Conservation (phyloP, 2,329 filamentous ascomycete genomes). For the Colletotrichum siamense region DNA sequence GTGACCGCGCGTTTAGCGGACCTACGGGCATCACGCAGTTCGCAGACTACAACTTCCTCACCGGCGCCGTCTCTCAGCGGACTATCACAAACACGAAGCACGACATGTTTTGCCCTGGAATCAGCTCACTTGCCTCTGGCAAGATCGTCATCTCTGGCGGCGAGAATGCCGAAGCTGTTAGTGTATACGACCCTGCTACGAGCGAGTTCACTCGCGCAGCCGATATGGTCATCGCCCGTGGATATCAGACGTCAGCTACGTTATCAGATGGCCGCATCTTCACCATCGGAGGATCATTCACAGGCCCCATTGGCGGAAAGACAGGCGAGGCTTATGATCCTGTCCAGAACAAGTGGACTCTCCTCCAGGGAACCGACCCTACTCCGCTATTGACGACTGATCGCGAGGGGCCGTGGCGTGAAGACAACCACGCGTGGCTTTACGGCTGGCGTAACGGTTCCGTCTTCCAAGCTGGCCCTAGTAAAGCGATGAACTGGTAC, state of each 20-base stretch:
- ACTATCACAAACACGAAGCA: conserved; percentile 47
- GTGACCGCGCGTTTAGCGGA: conserved; percentile 27
- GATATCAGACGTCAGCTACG: conserved; percentile 58
- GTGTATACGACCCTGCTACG: conserved; percentile 47
- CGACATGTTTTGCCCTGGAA: conserved; percentile 65
- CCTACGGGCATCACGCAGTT: conserved; percentile 23
- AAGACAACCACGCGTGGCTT: conserved; percentile 38
- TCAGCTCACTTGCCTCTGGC: conserved; percentile 53
- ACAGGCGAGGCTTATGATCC: conserved; percentile 61
- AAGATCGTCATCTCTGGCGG: conserved; percentile 60
- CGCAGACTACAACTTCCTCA: conserved; percentile 26
- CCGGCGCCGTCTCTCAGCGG: conserved; percentile 31
- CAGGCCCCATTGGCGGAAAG: conserved; percentile 54
- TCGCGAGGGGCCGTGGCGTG: conserved; percentile 54
- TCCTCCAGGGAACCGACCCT: conserved; percentile 45
- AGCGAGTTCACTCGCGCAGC: conserved; percentile 43
- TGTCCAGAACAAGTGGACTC: conserved; percentile 48
- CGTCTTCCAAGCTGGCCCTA: conserved; percentile 62
- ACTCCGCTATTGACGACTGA: conserved; percentile 55
- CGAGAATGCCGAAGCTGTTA: conserved; percentile 51
- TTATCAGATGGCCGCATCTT: conserved; percentile 60
- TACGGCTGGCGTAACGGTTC: conserved; percentile 48
- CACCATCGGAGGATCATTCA: conserved; percentile 62
- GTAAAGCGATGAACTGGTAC: conserved; percentile 63
- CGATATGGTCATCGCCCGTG: conserved; percentile 51